Percentiles rank a stretch among this genome's conserved stretches.
phyloP scores from a whole-genome alignment of 2,329 filamentous ascomycete species.

The Colletotrichum eremochloae region DNA sequence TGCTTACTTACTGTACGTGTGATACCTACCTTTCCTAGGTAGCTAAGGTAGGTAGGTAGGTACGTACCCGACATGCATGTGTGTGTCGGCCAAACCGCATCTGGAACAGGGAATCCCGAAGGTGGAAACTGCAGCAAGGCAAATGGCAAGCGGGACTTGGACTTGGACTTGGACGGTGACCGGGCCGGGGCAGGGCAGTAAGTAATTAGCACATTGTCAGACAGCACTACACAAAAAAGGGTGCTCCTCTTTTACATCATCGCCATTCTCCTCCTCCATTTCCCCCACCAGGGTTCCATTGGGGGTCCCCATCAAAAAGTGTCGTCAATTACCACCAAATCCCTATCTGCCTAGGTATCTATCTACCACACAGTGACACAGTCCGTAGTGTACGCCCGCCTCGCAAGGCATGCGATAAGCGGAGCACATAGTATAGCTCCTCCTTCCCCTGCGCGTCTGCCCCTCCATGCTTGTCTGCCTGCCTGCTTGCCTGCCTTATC shows the following conservation, averaged over 20 bases:
- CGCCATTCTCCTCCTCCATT: not conserved
- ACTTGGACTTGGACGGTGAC: not conserved
- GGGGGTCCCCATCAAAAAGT: constrained; percentile 26
- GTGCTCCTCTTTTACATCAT: constrained; percentile 10
- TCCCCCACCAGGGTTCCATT: not conserved
- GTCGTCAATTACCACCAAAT: not conserved
- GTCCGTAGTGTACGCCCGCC: no score
- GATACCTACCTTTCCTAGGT: no score
- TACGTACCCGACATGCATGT: not conserved
- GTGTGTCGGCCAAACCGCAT: not conserved
- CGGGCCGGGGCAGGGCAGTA: no score
- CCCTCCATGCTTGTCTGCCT: not conserved
- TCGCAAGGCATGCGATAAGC: constrained; percentile 5
- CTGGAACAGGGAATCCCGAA: constrained; percentile 5
- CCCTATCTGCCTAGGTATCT: no score
- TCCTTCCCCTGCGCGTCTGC: not conserved
- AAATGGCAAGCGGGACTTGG: not conserved
- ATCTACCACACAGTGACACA: no score
- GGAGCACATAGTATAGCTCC: not conserved
- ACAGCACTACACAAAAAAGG: not conserved
- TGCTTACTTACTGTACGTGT: not conserved
- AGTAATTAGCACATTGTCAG: not conserved
- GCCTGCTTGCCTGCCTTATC: constrained; percentile 1
- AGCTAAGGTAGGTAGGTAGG: no score
- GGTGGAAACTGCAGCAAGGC: constrained; percentile 8